A percentile compares a stretch with the other conserved stretches of the same genome.
These are phyloP conservation scores for Fusarium pseudograminearum DNA, from an alignment of 2,329 filamentous ascomycete genomes.

Conservation along the genomic window DNA sequence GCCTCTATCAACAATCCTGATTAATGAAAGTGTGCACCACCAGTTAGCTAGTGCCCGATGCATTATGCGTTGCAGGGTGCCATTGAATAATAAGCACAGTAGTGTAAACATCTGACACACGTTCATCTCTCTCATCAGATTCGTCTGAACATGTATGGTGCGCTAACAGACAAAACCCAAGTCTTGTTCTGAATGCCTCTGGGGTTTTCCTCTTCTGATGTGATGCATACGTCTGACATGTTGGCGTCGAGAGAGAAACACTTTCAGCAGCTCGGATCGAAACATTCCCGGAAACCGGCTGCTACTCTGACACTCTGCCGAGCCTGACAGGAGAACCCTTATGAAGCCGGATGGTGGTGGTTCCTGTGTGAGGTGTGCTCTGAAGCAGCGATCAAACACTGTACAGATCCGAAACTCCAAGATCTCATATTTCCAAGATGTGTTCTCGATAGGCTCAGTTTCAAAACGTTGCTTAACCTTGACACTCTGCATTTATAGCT, in stretches of 20 bases:
- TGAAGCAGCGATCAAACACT: conserved; percentile 46
- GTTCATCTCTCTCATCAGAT: not conserved
- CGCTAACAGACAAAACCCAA: conserved; percentile 4
- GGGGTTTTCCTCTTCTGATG: conserved; percentile 24
- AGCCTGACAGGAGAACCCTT: conserved; percentile 31
- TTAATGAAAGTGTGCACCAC: conserved; percentile 20
- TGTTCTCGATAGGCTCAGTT: conserved; percentile 31
- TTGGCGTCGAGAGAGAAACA: conserved; percentile 36
- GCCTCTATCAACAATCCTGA: not conserved
- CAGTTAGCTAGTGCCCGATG: conserved; percentile 11
- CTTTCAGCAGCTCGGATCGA: conserved; percentile 22
- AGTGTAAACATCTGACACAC: conserved; percentile 2
- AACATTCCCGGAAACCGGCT: conserved; percentile 29
- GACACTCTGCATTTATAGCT: not conserved
- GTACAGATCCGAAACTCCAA: conserved; percentile 35
- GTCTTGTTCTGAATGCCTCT: conserved; percentile 1
- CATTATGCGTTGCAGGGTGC: conserved; percentile 8
- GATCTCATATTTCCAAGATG: conserved; percentile 37
- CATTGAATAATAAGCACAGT: not conserved
- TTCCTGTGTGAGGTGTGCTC: conserved; percentile 42
- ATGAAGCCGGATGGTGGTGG: conserved; percentile 41
- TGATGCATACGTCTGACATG: conserved; percentile 38
- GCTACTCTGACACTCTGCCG: conserved; percentile 23
- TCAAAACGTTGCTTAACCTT: conserved; percentile 8
- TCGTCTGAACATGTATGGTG: conserved; percentile 6